Percentiles rank a stretch among this genome's conserved stretches.
These are phyloP conservation scores for Bathelium albidoporum DNA, from an alignment of 495 filamentous ascomycete species.

Conservation along the genomic window DNA sequence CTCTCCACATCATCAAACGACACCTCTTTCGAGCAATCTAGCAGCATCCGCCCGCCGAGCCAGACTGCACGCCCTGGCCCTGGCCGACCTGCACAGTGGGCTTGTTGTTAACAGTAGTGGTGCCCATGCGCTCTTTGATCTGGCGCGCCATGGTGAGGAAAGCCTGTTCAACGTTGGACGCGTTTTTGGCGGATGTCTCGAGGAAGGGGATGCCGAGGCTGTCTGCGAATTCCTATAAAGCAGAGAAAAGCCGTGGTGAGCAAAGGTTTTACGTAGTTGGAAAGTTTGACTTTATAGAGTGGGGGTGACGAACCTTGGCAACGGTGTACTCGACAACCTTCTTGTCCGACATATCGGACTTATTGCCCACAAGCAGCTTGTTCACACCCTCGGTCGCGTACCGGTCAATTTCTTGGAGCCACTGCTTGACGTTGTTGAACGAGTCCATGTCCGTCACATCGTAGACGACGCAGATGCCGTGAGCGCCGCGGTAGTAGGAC, in stretches of 20 bases:
- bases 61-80: slow-evolving; percentile 88
- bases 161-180: slow-evolving; percentile 97
- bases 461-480: slow-evolving; percentile 99
- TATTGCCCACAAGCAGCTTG: slow-evolving; percentile 98
- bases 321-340: slow-evolving; percentile 99
- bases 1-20: slow-evolving; percentile 10
- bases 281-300: too few species aligned
- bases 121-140: slow-evolving; percentile 99
- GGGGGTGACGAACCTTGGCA: slow-evolving; percentile 63
- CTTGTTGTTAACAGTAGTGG: slow-evolving; percentile 95
- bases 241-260: neutral
- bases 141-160: slow-evolving; percentile 99
- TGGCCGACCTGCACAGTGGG: slow-evolving; percentile 89
- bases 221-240: slow-evolving; percentile 85
- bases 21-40: slow-evolving; percentile 39
- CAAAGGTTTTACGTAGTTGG: too few species aligned
- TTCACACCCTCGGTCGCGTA: slow-evolving; percentile 99
- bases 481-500: slow-evolving; percentile 96
- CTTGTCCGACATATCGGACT: slow-evolving; percentile 99
- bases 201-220: slow-evolving; percentile 98
- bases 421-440: slow-evolving; percentile 99
- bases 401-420: slow-evolving; percentile 98
- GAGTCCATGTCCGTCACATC: slow-evolving; percentile 99
- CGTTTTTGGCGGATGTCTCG: slow-evolving; percentile 98
- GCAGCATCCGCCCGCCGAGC: slow-evolving; percentile 86